A percentile compares a stretch with the other conserved stretches of the same genome.
phyloP scores from a whole-genome alignment of 75 land plant genomes.

The Gnetum montanum region DNA sequence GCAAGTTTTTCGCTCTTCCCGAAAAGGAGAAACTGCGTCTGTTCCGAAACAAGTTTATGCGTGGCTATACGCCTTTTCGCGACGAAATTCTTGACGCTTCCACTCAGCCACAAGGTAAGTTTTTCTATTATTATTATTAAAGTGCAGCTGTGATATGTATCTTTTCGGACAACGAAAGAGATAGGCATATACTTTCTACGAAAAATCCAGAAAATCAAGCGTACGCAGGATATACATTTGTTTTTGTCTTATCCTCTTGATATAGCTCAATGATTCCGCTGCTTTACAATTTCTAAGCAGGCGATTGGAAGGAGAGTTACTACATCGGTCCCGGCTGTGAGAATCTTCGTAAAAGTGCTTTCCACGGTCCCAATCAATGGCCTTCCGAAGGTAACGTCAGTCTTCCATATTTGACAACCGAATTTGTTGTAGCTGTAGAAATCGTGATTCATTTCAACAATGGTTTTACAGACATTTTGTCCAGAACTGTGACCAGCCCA shows the following conservation, averaged over 20 bases:
- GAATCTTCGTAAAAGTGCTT: not conserved
- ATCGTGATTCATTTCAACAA: too few relatives aligned
- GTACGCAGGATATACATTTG: not conserved
- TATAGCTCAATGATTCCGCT: not conserved
- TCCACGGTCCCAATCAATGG: conserved; percentile 52
- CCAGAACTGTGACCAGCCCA: too few relatives aligned
- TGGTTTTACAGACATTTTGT: too few relatives aligned
- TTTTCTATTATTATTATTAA: not conserved
- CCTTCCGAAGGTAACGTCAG: conserved; percentile 83
- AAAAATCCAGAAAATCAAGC: too few relatives aligned
- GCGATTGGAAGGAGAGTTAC: conserved; percentile 90
- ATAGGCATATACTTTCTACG: too few relatives aligned
- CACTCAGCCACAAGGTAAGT: conserved; percentile 34
- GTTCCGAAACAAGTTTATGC: conserved; percentile 32
- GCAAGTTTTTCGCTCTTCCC: conserved; percentile 55
- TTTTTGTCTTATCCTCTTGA: not conserved
- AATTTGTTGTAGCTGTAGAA: too few relatives aligned
- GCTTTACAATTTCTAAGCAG: conserved; percentile 17
- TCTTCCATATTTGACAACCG: too few relatives aligned
- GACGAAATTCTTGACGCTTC: conserved; percentile 69
- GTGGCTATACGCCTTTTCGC: conserved; percentile 68
- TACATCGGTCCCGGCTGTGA: conserved; percentile 59
- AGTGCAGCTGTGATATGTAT: not conserved
- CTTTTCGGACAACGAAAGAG: too few relatives aligned
- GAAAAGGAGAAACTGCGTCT: conserved; percentile 61